Evolutionary conservation across 75 land plant genomes (phyloP).

Genomic region (Sequoiadendron giganteum): DNA sequence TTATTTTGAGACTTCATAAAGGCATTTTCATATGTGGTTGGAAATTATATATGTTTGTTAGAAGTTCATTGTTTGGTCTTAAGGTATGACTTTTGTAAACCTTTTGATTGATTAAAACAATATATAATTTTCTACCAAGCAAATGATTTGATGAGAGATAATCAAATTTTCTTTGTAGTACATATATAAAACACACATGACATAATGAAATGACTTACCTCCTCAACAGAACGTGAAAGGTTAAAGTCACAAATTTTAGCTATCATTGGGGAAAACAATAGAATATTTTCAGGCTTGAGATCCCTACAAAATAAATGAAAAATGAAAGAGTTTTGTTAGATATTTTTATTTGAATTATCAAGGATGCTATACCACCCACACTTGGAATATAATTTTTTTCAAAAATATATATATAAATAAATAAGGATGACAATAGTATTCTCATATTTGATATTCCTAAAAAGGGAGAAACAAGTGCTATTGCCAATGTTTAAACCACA

Average conservation of each 20-base stretch:
- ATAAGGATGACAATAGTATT: background rate
- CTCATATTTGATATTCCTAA: too few species aligned
- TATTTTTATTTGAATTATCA: background rate
- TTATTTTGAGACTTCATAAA: too few species aligned
- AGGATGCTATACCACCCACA: background rate
- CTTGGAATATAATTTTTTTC: too few species aligned
- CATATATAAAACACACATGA: too few species aligned
- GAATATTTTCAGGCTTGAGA: slow-evolving; percentile 36
- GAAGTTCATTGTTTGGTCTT: background rate
- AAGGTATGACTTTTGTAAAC: background rate
- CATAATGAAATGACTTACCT: slow-evolving; percentile 17
- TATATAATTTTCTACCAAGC: background rate
- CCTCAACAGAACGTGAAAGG: slow-evolving; percentile 37
- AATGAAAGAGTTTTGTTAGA: background rate
- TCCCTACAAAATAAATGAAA: slow-evolving; percentile 20
- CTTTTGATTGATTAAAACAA: background rate
- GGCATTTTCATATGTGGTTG: too few species aligned
- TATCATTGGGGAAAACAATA: slow-evolving; percentile 18
- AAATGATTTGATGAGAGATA: too few species aligned
- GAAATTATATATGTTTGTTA: too few species aligned
- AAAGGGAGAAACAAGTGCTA: background rate
- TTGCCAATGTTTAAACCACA: background rate
- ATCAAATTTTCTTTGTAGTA: too few species aligned
- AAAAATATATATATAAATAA: too few species aligned
- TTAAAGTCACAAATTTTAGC: slow-evolving; percentile 44